phyloP scores from a whole-genome alignment of 306 rosid species.

The Boehmeria nivea region DNA sequence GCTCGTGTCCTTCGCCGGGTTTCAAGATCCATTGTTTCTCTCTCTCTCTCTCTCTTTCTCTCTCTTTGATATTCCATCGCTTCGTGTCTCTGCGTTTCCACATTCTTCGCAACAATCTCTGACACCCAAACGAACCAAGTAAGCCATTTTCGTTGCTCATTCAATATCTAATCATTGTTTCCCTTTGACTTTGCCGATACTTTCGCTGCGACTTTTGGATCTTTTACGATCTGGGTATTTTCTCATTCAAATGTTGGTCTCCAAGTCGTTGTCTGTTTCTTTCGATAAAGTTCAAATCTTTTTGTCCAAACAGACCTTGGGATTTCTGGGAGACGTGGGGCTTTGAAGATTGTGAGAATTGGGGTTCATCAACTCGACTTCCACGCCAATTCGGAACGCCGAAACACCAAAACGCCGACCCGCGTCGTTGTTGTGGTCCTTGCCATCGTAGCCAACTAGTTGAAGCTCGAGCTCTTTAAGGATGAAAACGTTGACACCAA shows the following conservation, averaged over 20 bases:
- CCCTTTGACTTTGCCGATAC: neutral
- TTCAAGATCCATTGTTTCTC: constrained; percentile 36
- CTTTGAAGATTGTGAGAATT: constrained; percentile 11
- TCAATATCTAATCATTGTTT: too few species aligned
- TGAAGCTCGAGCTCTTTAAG: too few species aligned
- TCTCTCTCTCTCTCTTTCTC: neutral
- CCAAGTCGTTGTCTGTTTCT: constrained; percentile 1
- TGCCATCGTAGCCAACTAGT: too few species aligned
- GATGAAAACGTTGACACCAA: too few species aligned
- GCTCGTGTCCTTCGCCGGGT: constrained; percentile 66
- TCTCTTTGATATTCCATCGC: too few species aligned
- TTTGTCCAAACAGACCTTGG: neutral
- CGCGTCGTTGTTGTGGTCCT: too few species aligned
- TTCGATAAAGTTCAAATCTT: neutral
- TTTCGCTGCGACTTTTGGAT: neutral
- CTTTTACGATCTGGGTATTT: constrained; percentile 29
- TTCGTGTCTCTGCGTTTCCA: neutral
- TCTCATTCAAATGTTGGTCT: constrained; percentile 4
- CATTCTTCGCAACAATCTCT: constrained; percentile 11
- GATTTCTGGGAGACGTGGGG: constrained; percentile 7
- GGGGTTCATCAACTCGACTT: too few species aligned
- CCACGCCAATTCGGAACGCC: too few species aligned
- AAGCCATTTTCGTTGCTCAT: constrained; percentile 42
- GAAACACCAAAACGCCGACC: too few species aligned
- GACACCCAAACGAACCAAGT: neutral